Conservation (phyloP, 352 stramenopile genomes). For the Plasmopara halstedii region DNA sequence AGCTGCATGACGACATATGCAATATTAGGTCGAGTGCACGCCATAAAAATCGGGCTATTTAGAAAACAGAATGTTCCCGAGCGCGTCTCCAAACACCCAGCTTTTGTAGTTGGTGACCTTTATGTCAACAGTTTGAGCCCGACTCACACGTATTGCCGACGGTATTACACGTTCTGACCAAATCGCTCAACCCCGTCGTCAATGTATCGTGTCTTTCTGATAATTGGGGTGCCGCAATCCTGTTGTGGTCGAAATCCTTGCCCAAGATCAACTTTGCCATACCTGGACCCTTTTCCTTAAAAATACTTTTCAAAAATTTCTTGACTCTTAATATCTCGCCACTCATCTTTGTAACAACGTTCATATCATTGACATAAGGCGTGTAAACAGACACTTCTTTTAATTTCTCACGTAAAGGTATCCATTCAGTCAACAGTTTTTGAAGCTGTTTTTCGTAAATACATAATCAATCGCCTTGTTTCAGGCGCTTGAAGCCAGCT, state of each 20-base stretch:
- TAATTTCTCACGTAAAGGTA: not conserved
- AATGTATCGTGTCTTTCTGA: constrained; percentile 19
- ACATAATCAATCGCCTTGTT: not conserved
- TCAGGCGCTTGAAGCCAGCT: not conserved
- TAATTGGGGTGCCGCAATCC: constrained; percentile 3
- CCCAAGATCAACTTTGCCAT: constrained; percentile 14
- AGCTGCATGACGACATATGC: too few relatives aligned
- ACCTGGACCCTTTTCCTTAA: not conserved
- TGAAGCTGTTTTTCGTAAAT: not conserved
- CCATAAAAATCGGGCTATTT: too few relatives aligned
- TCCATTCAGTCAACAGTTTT: not conserved
- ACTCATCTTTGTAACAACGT: constrained; percentile 3
- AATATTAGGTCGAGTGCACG: too few relatives aligned
- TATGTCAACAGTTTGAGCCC: constrained; percentile 3
- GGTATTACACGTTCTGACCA: constrained; percentile 1
- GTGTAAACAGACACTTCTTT: constrained; percentile 6
- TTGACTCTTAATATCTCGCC: constrained; percentile 8
- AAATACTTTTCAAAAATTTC: not conserved
- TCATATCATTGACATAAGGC: not conserved
- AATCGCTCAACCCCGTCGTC: constrained; percentile 6
- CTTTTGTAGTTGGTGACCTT: constrained; percentile 1
- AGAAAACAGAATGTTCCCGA: too few relatives aligned
- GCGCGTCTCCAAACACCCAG: not conserved
- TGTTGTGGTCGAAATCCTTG: constrained; percentile 17
- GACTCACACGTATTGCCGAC: not conserved